Base-by-base conservation (phyloP, 345 rosid species). In the Dimocarpus longan region DNA sequence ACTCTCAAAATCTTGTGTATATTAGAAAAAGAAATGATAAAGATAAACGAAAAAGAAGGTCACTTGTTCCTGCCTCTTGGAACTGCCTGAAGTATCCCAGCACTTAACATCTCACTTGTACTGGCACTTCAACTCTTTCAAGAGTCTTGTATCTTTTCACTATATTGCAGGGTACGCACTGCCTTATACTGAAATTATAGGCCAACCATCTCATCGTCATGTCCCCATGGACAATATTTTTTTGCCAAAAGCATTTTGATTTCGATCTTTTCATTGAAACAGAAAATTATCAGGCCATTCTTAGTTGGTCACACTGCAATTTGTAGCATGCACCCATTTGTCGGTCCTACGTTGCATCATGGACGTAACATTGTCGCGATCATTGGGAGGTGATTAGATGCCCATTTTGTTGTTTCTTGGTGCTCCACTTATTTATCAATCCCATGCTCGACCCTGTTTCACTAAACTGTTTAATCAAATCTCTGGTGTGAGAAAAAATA, bases 351-450 rank as follows among this genome's bases (percentile, higher is more conserved):
- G 50, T 46, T 64, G 79, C 50, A 70, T 37, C 57, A 52, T 52
- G 13, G 37, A 76, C 21, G 4, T 46, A 54, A 76, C 56, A 44
- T 19, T 57, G 68, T 46, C 77, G 12, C 39, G 10, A 73, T 66
- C 70, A 59, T 39, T 81, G 84, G 78, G 66, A 48, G 78, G 74
- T 81, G 80, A 81, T 81, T 81, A 81, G 80, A 81, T 77, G 74
- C 77, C 84, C 84, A 77, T 81, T 81, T 39, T 1, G n/a, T 16
- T 5, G 9, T 43, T 32, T 64, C 63, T 64, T 5, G 44, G 76
- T 65, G 81, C 63, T 52, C 77, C 77, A 67, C 59, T 73, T 48
- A 48, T 10, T 42, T 48, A 48, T 48, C 2, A 26, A 44, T 13
- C 19, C 1, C 40, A 8, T 57, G n/a, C 42, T 4, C 24, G 8